Base-by-base conservation (phyloP, 306 rosid genomes). In the Citrullus mucosospermus region DNA sequence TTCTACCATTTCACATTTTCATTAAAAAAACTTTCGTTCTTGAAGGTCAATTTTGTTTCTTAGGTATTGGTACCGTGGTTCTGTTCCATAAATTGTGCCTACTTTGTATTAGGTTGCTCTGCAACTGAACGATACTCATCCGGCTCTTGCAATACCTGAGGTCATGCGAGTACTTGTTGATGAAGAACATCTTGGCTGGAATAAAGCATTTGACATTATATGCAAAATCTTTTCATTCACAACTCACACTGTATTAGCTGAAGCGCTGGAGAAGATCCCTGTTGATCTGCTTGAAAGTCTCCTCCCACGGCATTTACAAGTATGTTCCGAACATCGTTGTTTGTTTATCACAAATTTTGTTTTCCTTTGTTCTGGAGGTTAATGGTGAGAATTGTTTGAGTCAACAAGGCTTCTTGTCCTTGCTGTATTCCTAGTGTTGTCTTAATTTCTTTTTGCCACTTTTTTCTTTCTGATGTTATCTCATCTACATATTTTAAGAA, bases 291-390 rank as follows among this genome's bases (percentile, higher is more conserved):
- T 90, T 65, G 88, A 83, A 79, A 88, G 84, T 54, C 93, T 90
- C 74, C 96, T 90, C 79, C 96, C 96, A 17, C 91, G 96, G 80
- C 96, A 90, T 87, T 85, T 88, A 78, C 84, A 90, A 83, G 95
- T 90, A 81, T 22, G 83, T 56, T 81, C 75, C 68, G 22, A 72
- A 14, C 77, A 72, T 28, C 38, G 41, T 25, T 48, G 54, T 72
- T 72, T 50, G n/a, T 72, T 46, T 28, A 44, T 28, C 60, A 50
- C 8, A 16, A 28, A 14, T 14, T n/a, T 48, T 70, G 20, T 44
- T 71, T 25, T 50, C 5, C 76, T 70, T 46, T 70, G 57, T 50
- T 51, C 77, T 51, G 77, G 44, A 25, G 43, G 41, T 72, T 72
- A 28, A 28, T 70, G 17, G 11, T 11, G 17, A 20, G 13, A 66